These are phyloP conservation scores for Syzygium aromaticum DNA, from an alignment of 345 rosid species.

Conservation along the genomic window DNA sequence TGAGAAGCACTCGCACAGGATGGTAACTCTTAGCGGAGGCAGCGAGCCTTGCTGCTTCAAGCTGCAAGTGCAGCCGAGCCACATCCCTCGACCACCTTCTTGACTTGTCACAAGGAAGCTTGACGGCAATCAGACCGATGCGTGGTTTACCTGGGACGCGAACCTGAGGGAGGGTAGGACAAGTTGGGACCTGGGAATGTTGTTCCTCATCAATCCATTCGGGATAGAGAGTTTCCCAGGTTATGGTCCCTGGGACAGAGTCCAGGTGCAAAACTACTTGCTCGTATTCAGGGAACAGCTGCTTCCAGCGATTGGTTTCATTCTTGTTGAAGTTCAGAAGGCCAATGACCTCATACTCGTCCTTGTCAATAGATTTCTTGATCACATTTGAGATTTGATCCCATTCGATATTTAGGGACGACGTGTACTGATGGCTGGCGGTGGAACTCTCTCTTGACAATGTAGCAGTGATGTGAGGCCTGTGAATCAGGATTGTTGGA, in stretches of 20 bases:
- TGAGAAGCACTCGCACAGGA: not conserved
- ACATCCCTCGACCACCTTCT: constrained; percentile 2
- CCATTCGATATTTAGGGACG: constrained; percentile 1
- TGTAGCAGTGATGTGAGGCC: not conserved
- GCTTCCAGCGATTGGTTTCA: constrained; percentile 54
- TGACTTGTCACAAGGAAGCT: constrained; percentile 1
- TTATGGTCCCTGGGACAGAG: constrained; percentile 23
- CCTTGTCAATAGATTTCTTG: not conserved
- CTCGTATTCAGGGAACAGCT: constrained; percentile 41
- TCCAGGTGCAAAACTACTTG: constrained; percentile 51
- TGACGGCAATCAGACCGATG: not conserved
- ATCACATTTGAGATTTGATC: not conserved
- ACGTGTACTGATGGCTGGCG: not conserved
- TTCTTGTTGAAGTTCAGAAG: constrained; percentile 54
- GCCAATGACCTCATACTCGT: constrained; percentile 20
- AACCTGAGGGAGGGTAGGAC: constrained; percentile 2
- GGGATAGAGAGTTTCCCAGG: constrained; percentile 81
- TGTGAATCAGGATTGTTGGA: not conserved
- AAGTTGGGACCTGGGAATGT: not conserved
- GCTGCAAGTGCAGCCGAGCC: constrained; percentile 8
- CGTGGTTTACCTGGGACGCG: not conserved
- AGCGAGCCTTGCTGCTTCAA: constrained; percentile 1
- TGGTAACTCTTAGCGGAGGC: constrained; percentile 1
- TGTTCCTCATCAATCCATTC: constrained; percentile 95
- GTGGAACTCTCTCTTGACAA: not conserved